These are phyloP conservation scores for Pterulicium gracile DNA, from an alignment of 1,284 basidiomycete species.

Conservation along the genomic window DNA sequence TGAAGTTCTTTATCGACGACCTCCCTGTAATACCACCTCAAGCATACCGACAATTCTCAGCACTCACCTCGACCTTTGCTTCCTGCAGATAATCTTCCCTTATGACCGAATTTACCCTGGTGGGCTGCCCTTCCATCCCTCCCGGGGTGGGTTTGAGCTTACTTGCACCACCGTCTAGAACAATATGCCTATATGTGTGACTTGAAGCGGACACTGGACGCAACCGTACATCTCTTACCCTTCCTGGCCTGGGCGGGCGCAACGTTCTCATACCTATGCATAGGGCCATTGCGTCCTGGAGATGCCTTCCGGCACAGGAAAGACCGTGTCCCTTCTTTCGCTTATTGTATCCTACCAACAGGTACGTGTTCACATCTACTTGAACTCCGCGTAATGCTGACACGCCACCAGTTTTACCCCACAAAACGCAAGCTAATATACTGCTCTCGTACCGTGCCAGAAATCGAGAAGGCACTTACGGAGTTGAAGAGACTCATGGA, in stretches of 20 bases:
- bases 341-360: conserved; percentile 98
- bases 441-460: conserved; percentile 99
- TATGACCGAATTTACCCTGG: conserved; percentile 87
- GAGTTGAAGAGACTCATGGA: conserved; percentile 94
- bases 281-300: conserved; percentile 98
- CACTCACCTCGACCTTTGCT: conserved; percentile 5
- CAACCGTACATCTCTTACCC: conserved; percentile 38
- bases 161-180: conserved; percentile 35
- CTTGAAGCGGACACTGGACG: conserved; percentile 92
- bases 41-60: conserved; percentile 32
- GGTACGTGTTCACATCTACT: conserved; percentile 29
- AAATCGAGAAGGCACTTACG: conserved; percentile 97
- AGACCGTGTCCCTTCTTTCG: conserved; percentile 94
- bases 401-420: conserved; percentile 70
- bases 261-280: conserved; percentile 6
- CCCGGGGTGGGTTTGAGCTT: no score
- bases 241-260: not conserved
- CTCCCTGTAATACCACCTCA: conserved; percentile 45
- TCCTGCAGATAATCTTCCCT: conserved; percentile 73
- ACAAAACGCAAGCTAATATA: conserved; percentile 93
- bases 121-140: no score
- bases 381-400: conserved; percentile 4
- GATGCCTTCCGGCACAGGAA: conserved; percentile 99
- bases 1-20: conserved; percentile 97
- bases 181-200: conserved; percentile 99